Percentiles rank a stretch among this genome's conserved stretches.
Conservation (phyloP, 768 basidiomycete species). For the Auriscalpium vulgare region DNA sequence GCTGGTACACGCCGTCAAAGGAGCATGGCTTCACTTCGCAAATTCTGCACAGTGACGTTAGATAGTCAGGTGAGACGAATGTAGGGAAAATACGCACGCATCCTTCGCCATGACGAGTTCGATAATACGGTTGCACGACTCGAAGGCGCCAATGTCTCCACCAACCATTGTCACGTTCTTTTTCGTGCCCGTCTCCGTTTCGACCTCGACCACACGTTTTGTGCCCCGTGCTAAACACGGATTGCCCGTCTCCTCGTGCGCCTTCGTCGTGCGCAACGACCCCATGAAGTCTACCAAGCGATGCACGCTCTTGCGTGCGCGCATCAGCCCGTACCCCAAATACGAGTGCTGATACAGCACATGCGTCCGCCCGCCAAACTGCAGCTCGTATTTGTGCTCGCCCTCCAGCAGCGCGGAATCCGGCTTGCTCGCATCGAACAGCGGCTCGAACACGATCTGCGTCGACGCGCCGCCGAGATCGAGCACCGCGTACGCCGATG, state of each 20-base stretch:
- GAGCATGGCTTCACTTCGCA: conserved; percentile 93
- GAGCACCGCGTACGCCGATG: conserved; percentile 76
- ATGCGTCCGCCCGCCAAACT: conserved; percentile 62
- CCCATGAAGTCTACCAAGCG: conserved; percentile 85
- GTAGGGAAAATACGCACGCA: conserved; percentile 47
- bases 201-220: conserved; percentile 53
- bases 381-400: conserved; percentile 85
- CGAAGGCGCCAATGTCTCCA: conserved; percentile 72
- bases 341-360: conserved; percentile 96
- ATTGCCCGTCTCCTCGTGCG: conserved; percentile 46
- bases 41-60: conserved; percentile 37
- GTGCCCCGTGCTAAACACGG: conserved; percentile 77
- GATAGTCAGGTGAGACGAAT: background rate
- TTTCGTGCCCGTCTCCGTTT: conserved; percentile 32
- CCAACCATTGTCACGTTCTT: conserved; percentile 83
- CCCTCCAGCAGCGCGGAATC: conserved; percentile 53
- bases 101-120: conserved; percentile 93
- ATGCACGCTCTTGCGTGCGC: conserved; percentile 77
- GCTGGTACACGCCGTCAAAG: conserved; percentile 97
- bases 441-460: conserved; percentile 94
- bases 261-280: conserved; percentile 28
- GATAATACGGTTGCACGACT: conserved; percentile 76
- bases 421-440: conserved; percentile 35
- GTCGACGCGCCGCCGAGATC: conserved; percentile 97
- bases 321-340: conserved; percentile 93